phyloP scores from a whole-genome alignment of 805 yeast genomes.

The Saccharomycopsis malanga region DNA sequence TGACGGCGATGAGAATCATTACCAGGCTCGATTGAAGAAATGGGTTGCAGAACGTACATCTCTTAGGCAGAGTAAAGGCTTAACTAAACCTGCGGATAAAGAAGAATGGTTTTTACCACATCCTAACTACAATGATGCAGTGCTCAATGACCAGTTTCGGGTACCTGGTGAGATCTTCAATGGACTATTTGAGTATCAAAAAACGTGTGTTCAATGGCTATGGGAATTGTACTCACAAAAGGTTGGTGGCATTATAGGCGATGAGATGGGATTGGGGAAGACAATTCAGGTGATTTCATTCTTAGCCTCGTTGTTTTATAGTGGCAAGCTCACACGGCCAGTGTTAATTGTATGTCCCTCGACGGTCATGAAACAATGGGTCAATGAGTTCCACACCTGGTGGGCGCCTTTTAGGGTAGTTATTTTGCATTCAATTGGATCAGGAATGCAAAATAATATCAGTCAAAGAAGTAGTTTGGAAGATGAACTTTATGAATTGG shows the following conservation, averaged over 20 bases:
- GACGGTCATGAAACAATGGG: slow-evolving; percentile 94
- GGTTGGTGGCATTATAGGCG: slow-evolving; percentile 94
- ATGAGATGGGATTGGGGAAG: slow-evolving; percentile 97
- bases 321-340: slow-evolving; percentile 67
- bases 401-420: slow-evolving; percentile 92
- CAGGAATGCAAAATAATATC: slow-evolving; percentile 54
- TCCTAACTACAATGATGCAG: slow-evolving; percentile 70
- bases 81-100: not conserved
- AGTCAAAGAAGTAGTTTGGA: slow-evolving; percentile 36
- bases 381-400: slow-evolving; percentile 93
- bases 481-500: slow-evolving; percentile 35
- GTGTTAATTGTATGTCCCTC: slow-evolving; percentile 91
- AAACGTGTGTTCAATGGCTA: slow-evolving; percentile 95
- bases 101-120: slow-evolving; percentile 73
- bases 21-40: slow-evolving; percentile 47
- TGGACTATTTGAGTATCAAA: slow-evolving; percentile 83
- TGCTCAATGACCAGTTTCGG: slow-evolving; percentile 57
- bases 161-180: slow-evolving; percentile 91
- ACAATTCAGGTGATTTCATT: slow-evolving; percentile 90
- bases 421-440: slow-evolving; percentile 85
- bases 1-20: slow-evolving; percentile 73
- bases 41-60: slow-evolving; percentile 44
- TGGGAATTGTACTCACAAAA: slow-evolving; percentile 87
- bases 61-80: not conserved
- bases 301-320: slow-evolving; percentile 83